Evolutionary conservation across 129 eudicot genomes (phyloP).

Genomic region (Cynara cardunculus): DNA sequence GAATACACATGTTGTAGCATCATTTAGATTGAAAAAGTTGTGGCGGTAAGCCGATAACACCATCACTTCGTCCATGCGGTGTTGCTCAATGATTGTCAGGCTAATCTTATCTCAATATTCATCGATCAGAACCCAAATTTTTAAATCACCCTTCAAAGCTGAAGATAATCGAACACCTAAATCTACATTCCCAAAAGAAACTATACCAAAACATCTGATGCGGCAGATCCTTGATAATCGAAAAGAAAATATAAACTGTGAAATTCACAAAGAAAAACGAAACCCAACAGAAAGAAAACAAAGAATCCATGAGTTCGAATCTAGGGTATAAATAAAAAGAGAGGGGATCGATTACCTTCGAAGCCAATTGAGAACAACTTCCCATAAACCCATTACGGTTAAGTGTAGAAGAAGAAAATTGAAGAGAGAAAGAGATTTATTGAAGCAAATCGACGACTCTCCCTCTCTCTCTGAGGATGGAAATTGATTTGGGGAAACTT

Average conservation of each 20-base stretch:
- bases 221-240: neutral
- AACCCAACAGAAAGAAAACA: neutral
- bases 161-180: neutral
- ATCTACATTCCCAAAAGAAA: neutral
- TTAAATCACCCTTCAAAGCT: neutral
- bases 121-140: neutral
- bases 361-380: constrained; percentile 14
- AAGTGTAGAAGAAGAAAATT: constrained; percentile 2
- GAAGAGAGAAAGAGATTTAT: neutral
- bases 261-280: neutral
- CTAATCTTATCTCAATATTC: neutral
- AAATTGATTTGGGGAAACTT: neutral
- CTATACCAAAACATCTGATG: neutral
- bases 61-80: neutral
- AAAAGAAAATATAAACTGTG: neutral
- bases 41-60: too few relatives aligned
- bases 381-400: constrained; percentile 13
- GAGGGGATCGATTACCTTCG: neutral
- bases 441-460: neutral
- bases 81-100: neutral
- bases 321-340: neutral
- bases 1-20: neutral
- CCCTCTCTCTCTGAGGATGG: neutral
- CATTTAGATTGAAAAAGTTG: too few relatives aligned
- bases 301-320: neutral